Percentiles rank a stretch among this genome's conserved stretches.
Evolutionary conservation across 2,329 filamentous ascomycete genomes (phyloP).

Genomic region (Dothistroma pini): DNA sequence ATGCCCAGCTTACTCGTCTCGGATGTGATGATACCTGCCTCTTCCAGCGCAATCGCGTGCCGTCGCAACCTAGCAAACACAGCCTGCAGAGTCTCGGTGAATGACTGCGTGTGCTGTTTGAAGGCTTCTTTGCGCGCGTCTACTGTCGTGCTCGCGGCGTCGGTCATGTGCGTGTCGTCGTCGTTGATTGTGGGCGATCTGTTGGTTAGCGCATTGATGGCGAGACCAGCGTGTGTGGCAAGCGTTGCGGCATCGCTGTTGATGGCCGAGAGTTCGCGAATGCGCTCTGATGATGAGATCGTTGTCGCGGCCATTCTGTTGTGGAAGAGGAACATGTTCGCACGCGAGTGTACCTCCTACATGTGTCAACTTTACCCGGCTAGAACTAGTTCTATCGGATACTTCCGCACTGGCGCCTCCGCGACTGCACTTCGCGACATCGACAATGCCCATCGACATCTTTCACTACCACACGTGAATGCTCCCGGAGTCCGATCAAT

Average conservation of each 20-base stretch:
- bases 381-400: slow-evolving; percentile 4
- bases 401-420: neutral
- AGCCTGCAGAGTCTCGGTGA: slow-evolving; percentile 68
- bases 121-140: slow-evolving; percentile 58
- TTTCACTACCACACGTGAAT: slow-evolving; percentile 5
- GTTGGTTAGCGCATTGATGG: slow-evolving; percentile 61
- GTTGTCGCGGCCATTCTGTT: slow-evolving; percentile 16
- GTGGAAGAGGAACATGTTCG: neutral
- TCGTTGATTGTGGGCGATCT: slow-evolving; percentile 35
- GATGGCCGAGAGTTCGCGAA: slow-evolving; percentile 74
- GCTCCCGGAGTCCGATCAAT: slow-evolving; percentile 3
- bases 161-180: slow-evolving; percentile 27
- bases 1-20: slow-evolving; percentile 33
- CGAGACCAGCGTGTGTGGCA: slow-evolving; percentile 57
- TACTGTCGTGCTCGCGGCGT: slow-evolving; percentile 41
- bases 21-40: slow-evolving; percentile 66
- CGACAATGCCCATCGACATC: neutral
- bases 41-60: slow-evolving; percentile 75
- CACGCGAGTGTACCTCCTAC: neutral
- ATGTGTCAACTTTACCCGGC: no score
- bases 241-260: slow-evolving; percentile 59
- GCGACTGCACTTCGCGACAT: slow-evolving; percentile 6
- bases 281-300: slow-evolving; percentile 70
- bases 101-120: slow-evolving; percentile 54
- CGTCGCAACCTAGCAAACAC: slow-evolving; percentile 71